Base-by-base conservation (phyloP, 257 asterid species). In the Solanum virginianum region DNA sequence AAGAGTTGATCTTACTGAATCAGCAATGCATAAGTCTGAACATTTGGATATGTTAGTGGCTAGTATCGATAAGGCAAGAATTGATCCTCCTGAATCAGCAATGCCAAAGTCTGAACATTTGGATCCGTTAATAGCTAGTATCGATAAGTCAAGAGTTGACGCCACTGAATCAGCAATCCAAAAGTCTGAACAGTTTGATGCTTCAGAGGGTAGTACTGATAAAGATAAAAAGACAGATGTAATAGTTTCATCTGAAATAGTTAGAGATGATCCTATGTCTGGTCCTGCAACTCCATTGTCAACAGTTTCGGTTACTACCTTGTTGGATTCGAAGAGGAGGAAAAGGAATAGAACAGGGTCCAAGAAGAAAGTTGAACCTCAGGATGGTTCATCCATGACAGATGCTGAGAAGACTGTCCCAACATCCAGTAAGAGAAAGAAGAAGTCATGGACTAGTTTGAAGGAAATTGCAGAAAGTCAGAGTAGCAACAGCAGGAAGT, bases 371-470 rank as follows among this genome's bases (percentile, higher is more conserved):
- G 84, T 51, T 29, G 91, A 88, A 83, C 59, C 86, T 7, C 90
- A 80, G 74, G 82, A 43, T 82, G 84, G 41, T 75, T 68, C 88
- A 8, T 87, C 80, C 39, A 88, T 68, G 22, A 74, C 55, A 11
- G 90, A 84, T 26, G 84, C 41, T 26, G 95, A 89, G 55, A 82
- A 86, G 57, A 81, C 86, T 53, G 36, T 36, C 6, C 18, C 20
- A 51, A 57, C 86, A 39, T 82, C 94, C 2, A 92, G 90, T 80
- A 95, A 94, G 88, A 87, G 94, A 79, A 92, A 90, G 93, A 91
- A 88, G 62, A 91, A 87, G 49, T 49, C 92, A 6, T 95, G 99
- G 98, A 92, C 95, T 24, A 91, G 94, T 88, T 85, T 95, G 88
- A 92, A 92, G 92, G 94, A 93, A 81, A 92, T 94, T 70, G 93